A percentile compares a stretch with the other conserved stretches of the same genome.
Evolutionary conservation across 306 rosid genomes (phyloP).

Genomic region (Prunus mira): DNA sequence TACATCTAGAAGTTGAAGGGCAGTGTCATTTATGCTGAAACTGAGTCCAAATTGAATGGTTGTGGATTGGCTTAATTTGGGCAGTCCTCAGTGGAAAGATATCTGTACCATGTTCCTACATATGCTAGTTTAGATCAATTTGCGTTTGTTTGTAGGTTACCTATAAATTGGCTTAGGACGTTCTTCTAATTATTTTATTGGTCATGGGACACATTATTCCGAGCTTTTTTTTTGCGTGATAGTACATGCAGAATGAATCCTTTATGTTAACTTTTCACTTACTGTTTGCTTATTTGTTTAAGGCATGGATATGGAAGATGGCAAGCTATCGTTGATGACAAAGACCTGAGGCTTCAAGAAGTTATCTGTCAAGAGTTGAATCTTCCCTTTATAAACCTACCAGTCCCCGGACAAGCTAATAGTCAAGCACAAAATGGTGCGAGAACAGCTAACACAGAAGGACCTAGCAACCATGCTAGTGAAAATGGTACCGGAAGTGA

Average conservation of each 20-base stretch:
- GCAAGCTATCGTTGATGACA: slow-evolving; percentile 97
- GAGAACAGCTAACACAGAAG: slow-evolving; percentile 41
- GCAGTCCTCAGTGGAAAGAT: background rate
- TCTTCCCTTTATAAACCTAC: slow-evolving; percentile 75
- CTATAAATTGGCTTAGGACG: background rate
- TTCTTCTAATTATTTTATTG: background rate
- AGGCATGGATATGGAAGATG: slow-evolving; percentile 99
- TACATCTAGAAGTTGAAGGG: background rate
- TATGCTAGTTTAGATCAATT: background rate
- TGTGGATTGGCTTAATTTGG: background rate
- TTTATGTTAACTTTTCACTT: slow-evolving; percentile 3
- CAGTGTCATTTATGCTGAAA: background rate
- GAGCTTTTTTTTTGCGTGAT: background rate
- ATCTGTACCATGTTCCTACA: background rate
- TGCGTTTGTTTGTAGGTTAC: background rate
- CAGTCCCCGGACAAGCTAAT: slow-evolving; percentile 61
- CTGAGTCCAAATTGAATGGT: background rate
- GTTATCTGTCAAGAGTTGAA: slow-evolving; percentile 90
- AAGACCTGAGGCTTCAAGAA: slow-evolving; percentile 85
- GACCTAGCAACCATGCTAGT: slow-evolving; percentile 47
- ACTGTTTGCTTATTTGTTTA: slow-evolving; percentile 18
- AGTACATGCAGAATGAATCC: background rate
- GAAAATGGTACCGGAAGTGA: slow-evolving; percentile 66
- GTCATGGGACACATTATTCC: background rate
- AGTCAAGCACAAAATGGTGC: slow-evolving; percentile 62